Evolutionary conservation across 2,329 filamentous ascomycete species (phyloP).

Genomic region (Westerdykella sp.): DNA sequence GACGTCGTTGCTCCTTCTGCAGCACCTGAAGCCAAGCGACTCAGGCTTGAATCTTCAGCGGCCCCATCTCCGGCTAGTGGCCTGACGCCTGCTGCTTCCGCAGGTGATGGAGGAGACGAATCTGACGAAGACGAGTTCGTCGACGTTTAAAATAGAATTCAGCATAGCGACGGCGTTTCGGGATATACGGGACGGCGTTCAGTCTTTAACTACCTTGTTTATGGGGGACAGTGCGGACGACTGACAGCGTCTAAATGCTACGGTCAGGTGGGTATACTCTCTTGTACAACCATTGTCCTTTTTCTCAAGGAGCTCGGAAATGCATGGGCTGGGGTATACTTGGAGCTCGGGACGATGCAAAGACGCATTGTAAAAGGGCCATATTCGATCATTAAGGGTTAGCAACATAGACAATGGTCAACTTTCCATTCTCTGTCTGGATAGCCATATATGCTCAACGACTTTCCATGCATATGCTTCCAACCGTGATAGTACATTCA

Average conservation of each 20-base stretch:
- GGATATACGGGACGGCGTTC: not conserved
- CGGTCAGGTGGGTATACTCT: no score
- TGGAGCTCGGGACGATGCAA: no score
- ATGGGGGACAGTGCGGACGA: no score
- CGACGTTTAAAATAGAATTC: conserved; percentile 31
- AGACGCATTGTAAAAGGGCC: no score
- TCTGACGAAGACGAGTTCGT: conserved; percentile 45
- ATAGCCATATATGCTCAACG: not conserved
- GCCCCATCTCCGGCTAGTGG: conserved; percentile 27
- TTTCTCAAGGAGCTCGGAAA: no score
- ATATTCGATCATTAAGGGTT: no score
- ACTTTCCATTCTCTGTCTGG: no score
- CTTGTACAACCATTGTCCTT: no score
- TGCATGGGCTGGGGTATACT: no score
- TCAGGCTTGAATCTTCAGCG: conserved; percentile 51
- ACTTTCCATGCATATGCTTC: not conserved
- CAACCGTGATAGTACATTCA: not conserved
- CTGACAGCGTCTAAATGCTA: no score
- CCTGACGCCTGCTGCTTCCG: conserved; percentile 34
- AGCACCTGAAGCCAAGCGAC: conserved; percentile 50
- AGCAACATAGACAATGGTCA: no score
- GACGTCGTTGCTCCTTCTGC: conserved; percentile 29
- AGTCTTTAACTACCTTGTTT: no score
- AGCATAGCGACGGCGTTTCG: conserved; percentile 28
- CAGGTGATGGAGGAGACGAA: conserved; percentile 41